Evolutionary conservation across 331 rosid species (phyloP), one percentile per base, ranked within the genome.

Genomic region (Pyrus hybrid): DNA sequence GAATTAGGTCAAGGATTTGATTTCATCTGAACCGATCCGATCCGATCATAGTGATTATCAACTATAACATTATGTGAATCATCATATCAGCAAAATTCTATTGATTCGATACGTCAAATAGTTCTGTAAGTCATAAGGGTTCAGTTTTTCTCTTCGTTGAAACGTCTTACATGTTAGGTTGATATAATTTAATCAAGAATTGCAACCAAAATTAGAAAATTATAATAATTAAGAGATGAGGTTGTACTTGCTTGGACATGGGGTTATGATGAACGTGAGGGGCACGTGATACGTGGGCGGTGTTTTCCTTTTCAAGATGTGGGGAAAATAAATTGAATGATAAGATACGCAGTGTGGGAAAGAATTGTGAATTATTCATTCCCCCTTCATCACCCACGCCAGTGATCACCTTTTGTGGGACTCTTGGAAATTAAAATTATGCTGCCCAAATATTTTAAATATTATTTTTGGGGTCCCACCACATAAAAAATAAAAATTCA

Each of bases 261-360:
- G n/a, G 67, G 35, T 63, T 28, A 22, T 5, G 25, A 33, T 10
- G 37, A 32, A 68, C 60, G 43, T 22, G 72, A 75, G 57, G 12
- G 71, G 25, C 80, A 80, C 76, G 76, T 69, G 80, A 75, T 61
- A 1, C 51, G 13, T 37, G 9, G 69, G 70, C 2, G 67, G 76
- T 23, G 76, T 74, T 74, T 43, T 74, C 33, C n/a, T 68, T 54
- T 45, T 74, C 53, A 21, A 16, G 18, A 45, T 68, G 16, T 43
- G 51, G 47, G 62, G 30, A 18, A 67, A 28, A 6, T 60, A 41
- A 68, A 75, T 72, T 74, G 63, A 75, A 80, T 75, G 47, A 75
- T 80, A 75, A 75, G 78, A 70, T 70, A 30, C 56, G 70, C 56
- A 12, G 80, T 63, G 62, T 22, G 54, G 67, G 68, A 16, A 23